Conservation (phyloP, 148 eudicot genomes). For the Nepenthes gracilis region DNA sequence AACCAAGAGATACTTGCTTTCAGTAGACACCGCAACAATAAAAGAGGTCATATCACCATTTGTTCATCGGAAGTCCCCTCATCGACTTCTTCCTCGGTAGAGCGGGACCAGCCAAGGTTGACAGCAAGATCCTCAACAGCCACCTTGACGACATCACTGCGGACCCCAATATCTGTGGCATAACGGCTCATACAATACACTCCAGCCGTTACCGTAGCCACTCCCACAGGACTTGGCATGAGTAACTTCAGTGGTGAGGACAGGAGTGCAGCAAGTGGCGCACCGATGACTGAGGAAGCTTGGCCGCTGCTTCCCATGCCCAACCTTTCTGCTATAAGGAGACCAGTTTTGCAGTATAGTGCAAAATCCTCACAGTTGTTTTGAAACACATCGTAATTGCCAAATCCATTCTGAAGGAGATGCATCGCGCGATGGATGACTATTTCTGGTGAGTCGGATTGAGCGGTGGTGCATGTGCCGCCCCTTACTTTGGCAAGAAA, state of each 20-base stretch:
- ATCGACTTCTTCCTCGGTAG: slow-evolving; percentile 16
- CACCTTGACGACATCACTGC: slow-evolving; percentile 82
- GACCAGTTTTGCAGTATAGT: slow-evolving; percentile 83
- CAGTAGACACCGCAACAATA: neutral
- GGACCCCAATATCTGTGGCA: slow-evolving; percentile 88
- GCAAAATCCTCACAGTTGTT: slow-evolving; percentile 98
- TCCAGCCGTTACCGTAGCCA: slow-evolving; percentile 85
- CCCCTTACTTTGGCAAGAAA: slow-evolving; percentile 82
- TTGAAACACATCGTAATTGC: slow-evolving; percentile 70
- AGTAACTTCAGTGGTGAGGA: slow-evolving; percentile 73
- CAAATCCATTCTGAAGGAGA: slow-evolving; percentile 85
- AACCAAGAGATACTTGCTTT: neutral
- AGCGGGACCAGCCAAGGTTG: slow-evolving; percentile 50
- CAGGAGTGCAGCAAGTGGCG: slow-evolving; percentile 84
- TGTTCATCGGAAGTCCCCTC: slow-evolving; percentile 16
- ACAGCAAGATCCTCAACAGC: slow-evolving; percentile 74
- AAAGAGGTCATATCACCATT: slow-evolving; percentile 13
- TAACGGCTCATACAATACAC: slow-evolving; percentile 94
- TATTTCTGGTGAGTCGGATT: slow-evolving; percentile 46
- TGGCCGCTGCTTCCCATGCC: slow-evolving; percentile 93
- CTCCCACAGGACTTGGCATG: slow-evolving; percentile 85
- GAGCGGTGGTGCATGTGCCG: slow-evolving; percentile 88
- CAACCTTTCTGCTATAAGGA: slow-evolving; percentile 42
- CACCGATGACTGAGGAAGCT: slow-evolving; percentile 83
- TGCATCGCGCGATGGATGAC: slow-evolving; percentile 84